These are phyloP conservation scores for Rasamsonia emersonii DNA, from an alignment of 2,329 filamentous ascomycete species.

Conservation along the genomic window DNA sequence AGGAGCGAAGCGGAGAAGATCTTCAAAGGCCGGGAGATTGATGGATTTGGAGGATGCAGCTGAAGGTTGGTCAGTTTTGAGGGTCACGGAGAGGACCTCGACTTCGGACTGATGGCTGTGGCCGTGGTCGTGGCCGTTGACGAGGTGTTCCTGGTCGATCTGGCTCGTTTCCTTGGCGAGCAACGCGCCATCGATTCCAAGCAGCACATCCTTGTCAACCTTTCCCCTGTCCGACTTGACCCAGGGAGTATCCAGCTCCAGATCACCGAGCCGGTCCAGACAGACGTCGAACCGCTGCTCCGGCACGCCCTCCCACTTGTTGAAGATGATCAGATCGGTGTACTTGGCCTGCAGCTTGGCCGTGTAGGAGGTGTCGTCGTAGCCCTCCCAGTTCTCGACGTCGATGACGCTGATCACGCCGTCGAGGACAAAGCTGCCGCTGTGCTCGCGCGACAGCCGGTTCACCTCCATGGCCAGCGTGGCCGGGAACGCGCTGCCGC, in stretches of 20 bases:
- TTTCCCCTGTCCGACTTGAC: constrained; percentile 76
- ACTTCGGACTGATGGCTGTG: constrained; percentile 71
- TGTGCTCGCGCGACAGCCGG: constrained; percentile 55
- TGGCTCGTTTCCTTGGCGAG: constrained; percentile 24
- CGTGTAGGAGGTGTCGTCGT: constrained; percentile 84
- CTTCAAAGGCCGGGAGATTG: constrained; percentile 52
- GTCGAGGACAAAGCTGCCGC: constrained; percentile 62
- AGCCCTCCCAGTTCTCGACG: constrained; percentile 90
- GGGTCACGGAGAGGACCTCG: constrained; percentile 76
- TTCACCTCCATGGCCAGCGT: constrained; percentile 89
- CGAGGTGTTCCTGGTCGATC: constrained; percentile 14
- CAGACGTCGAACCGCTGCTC: constrained; percentile 70
- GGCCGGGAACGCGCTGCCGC: constrained; percentile 76
- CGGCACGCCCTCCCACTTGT: constrained; percentile 76
- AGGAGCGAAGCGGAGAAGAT: constrained; percentile 62
- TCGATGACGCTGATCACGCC: constrained; percentile 86
- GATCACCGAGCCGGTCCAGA: constrained; percentile 67
- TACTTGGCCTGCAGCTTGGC: constrained; percentile 81
- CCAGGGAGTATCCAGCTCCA: constrained; percentile 65
- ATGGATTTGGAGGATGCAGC: constrained; percentile 23
- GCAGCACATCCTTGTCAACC: constrained; percentile 69
- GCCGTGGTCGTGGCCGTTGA: constrained; percentile 26
- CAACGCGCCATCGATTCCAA: constrained; percentile 80
- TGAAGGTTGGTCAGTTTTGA: constrained; percentile 42
- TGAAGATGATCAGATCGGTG: constrained; percentile 83